Evolutionary conservation across 1,139 yeast species (phyloP).

Genomic region (Candida pseudoviswanathii): DNA sequence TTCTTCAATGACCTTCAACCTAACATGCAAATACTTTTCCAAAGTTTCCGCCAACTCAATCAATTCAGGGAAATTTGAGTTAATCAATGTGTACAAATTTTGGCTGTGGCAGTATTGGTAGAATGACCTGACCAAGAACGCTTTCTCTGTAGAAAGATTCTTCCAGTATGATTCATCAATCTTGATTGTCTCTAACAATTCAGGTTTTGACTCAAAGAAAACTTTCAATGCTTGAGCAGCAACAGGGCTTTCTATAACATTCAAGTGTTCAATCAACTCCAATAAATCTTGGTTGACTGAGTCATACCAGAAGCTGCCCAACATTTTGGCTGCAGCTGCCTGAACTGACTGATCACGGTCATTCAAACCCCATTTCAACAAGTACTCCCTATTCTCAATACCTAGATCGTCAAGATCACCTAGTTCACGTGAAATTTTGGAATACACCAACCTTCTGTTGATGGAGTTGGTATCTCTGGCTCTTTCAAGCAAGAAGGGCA

Average conservation of each 20-base stretch:
- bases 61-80: conserved; percentile 78
- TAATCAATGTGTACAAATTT: conserved; percentile 59
- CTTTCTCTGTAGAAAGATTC: conserved; percentile 70
- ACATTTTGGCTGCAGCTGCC: conserved; percentile 70
- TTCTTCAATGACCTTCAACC: conserved; percentile 37
- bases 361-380: conserved; percentile 81
- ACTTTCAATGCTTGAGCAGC: conserved; percentile 69
- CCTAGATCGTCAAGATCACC: conserved; percentile 58
- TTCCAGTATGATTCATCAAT: conserved; percentile 69
- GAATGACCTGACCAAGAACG: conserved; percentile 70
- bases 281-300: conserved; percentile 69
- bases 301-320: conserved; percentile 73
- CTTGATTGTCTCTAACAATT: conserved; percentile 56
- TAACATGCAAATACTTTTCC: conserved; percentile 51
- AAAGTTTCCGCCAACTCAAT: conserved; percentile 65
- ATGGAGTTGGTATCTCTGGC: conserved; percentile 78
- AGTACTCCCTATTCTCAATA: conserved; percentile 60
- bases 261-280: conserved; percentile 69
- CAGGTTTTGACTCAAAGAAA: conserved; percentile 64
- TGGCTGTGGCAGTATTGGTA: conserved; percentile 64
- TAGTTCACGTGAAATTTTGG: conserved; percentile 66
- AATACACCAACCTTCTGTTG: conserved; percentile 72
- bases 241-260: conserved; percentile 60
- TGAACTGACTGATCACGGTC: conserved; percentile 81
- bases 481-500: conserved; percentile 69